Evolutionary conservation across 805 yeast genomes (phyloP).

Genomic region (Zygoascus flipseniorum): DNA sequence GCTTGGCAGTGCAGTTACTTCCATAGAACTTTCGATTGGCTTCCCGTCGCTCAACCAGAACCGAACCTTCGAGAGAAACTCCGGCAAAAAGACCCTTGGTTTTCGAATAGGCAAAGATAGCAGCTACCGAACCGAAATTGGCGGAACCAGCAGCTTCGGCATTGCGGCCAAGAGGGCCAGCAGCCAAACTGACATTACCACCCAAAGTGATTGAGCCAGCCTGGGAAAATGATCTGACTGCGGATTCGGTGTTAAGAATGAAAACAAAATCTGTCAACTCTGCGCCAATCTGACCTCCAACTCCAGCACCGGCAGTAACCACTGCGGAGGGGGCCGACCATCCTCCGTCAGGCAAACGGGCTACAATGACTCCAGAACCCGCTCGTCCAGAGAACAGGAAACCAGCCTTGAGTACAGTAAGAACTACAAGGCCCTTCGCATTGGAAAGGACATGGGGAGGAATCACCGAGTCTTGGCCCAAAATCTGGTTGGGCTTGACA

Average conservation of each 20-base stretch:
- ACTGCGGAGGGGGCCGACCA: conserved; percentile 99
- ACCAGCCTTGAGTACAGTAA: conserved; percentile 96
- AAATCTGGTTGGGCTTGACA: conserved; percentile 87
- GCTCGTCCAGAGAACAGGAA: conserved; percentile 94
- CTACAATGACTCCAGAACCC: conserved; percentile 93
- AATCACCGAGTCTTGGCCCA: conserved; percentile 78
- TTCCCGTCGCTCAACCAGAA: conserved; percentile 92
- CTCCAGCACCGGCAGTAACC: conserved; percentile 96
- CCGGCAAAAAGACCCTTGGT: conserved; percentile 97
- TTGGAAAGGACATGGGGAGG: conserved; percentile 81
- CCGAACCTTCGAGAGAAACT: conserved; percentile 93
- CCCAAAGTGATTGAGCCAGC: conserved; percentile 92
- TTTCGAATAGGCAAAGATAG: conserved; percentile 88
- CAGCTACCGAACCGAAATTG: conserved; percentile 75
- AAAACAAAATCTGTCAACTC: conserved; percentile 95
- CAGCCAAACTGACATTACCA: conserved; percentile 91
- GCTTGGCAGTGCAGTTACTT: conserved; percentile 75
- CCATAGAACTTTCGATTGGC: conserved; percentile 96
- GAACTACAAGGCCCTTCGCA: conserved; percentile 86
- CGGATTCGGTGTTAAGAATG: conserved; percentile 75
- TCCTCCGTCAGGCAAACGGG: conserved; percentile 85
- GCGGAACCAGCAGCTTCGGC: conserved; percentile 98
- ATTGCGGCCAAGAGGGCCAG: conserved; percentile 94
- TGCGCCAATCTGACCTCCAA: conserved; percentile 96
- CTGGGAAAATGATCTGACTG: conserved; percentile 90